These are phyloP conservation scores for Lolium rigidum DNA, from an alignment of 176 grass and related monocot genomes.

Conservation along the genomic window DNA sequence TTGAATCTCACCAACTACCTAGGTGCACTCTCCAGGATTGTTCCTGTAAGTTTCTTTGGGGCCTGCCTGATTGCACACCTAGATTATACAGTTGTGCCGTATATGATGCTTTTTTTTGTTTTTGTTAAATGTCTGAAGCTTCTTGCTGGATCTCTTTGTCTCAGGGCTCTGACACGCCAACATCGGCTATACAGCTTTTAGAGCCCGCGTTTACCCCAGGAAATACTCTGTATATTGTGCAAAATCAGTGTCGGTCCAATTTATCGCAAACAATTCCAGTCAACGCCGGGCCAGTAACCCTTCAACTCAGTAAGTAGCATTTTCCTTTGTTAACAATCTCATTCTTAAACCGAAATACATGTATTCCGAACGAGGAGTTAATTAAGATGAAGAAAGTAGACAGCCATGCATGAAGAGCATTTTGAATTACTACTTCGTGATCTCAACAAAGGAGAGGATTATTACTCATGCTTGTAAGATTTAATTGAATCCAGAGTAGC, in stretches of 20 bases:
- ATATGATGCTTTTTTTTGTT: not conserved
- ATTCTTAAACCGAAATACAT: not conserved
- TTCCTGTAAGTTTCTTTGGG: conserved; percentile 61
- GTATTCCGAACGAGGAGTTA: not conserved
- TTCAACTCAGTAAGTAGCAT: conserved; percentile 58
- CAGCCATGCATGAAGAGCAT: not conserved
- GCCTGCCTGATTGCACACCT: not conserved
- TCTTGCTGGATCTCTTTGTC: conserved; percentile 20
- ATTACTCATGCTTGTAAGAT: not conserved
- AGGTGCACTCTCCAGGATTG: conserved; percentile 43
- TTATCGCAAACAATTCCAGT: conserved; percentile 45
- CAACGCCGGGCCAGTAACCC: conserved; percentile 15
- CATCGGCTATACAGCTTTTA: conserved; percentile 54
- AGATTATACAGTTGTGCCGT: not conserved
- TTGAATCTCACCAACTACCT: conserved; percentile 76
- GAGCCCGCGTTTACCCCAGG: conserved; percentile 70
- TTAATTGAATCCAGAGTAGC: not conserved
- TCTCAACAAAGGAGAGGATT: not conserved
- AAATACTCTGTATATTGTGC: conserved; percentile 63
- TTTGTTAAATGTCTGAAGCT: not conserved
- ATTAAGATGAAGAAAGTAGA: not conserved
- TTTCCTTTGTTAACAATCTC: not conserved
- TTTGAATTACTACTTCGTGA: conserved; percentile 4
- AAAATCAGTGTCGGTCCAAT: conserved; percentile 58
- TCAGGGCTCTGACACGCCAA: conserved; percentile 66